Conservation (phyloP, 1,139 yeast species). For the Nakaseomyces nivariensis region DNA sequence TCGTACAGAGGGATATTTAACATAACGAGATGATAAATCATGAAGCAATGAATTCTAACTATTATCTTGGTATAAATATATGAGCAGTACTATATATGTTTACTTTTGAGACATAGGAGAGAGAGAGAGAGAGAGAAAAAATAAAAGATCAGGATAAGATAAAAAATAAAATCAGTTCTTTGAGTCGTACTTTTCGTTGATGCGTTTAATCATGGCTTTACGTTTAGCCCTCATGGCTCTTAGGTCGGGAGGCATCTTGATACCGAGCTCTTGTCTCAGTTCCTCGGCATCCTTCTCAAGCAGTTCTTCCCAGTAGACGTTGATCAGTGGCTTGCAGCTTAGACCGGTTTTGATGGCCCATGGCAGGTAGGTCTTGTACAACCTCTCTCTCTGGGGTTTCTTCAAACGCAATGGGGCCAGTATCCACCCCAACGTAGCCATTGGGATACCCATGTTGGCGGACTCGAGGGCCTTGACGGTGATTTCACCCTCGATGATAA, state of each 20-base stretch:
- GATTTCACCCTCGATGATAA: conserved; percentile 89
- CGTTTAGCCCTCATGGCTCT: conserved; percentile 46
- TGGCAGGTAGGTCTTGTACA: conserved; percentile 64
- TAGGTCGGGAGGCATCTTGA: conserved; percentile 61
- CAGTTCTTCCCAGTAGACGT: conserved; percentile 87
- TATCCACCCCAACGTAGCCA: conserved; percentile 88
- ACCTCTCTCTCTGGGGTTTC: conserved; percentile 35
- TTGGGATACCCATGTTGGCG: conserved; percentile 86
- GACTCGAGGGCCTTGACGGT: conserved; percentile 89
- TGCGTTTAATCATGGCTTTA: conserved; percentile 14
- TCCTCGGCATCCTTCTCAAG: conserved; percentile 65
- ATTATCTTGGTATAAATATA: too few relatives aligned
- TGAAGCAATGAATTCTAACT: too few relatives aligned
- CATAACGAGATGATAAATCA: conserved; percentile 23
- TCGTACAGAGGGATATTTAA: conserved; percentile 23
- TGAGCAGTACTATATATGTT: too few relatives aligned
- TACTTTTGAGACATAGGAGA: too few relatives aligned
- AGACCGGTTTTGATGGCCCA: conserved; percentile 81
- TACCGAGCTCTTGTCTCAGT: conserved; percentile 58
- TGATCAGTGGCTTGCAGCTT: conserved; percentile 65
- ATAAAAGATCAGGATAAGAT: conserved; percentile 25
- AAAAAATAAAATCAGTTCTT: neutral
- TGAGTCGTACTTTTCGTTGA: conserved; percentile 19
- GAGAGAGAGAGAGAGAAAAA: too few relatives aligned
- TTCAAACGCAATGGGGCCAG: conserved; percentile 75